Evolutionary conservation across 164 flowering plant species (phyloP).

Genomic region (Santalum album): DNA sequence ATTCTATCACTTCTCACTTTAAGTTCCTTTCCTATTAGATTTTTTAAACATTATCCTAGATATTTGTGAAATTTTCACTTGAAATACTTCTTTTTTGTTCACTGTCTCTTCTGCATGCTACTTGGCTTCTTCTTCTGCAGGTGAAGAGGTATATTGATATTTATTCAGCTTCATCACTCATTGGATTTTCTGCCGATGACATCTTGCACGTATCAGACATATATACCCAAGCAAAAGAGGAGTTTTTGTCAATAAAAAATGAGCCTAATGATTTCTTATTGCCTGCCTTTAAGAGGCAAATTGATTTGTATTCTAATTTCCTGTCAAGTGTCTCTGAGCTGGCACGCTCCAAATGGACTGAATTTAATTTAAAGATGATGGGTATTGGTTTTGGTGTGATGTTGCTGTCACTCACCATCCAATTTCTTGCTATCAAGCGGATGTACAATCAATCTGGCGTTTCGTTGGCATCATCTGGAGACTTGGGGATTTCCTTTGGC

Average conservation of each 20-base stretch:
- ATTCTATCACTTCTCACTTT: too few relatives aligned
- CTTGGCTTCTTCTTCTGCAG: conserved; percentile 28
- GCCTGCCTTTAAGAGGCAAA: conserved; percentile 37
- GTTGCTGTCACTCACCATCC: conserved; percentile 48
- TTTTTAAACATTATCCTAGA: too few relatives aligned
- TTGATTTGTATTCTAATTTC: conserved; percentile 51
- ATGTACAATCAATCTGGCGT: conserved; percentile 17
- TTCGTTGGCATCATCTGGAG: conserved; percentile 18
- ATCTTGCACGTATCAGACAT: conserved; percentile 37
- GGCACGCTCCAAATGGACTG: conserved; percentile 97
- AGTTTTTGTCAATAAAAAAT: conserved; percentile 25
- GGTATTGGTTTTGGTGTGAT: conserved; percentile 52
- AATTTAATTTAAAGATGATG: conserved; percentile 78
- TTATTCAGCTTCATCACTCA: conserved; percentile 76
- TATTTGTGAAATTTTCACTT: too few relatives aligned
- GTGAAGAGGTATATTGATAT: conserved; percentile 90
- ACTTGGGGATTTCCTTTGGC: conserved; percentile 24
- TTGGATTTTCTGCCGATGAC: conserved; percentile 88
- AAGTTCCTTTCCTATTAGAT: too few relatives aligned
- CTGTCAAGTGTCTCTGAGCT: conserved; percentile 66
- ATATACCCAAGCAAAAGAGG: conserved; percentile 59
- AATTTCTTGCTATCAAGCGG: conserved; percentile 34
- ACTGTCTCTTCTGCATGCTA: neutral
- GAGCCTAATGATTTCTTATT: conserved; percentile 22
- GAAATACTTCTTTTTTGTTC: too few relatives aligned